These are phyloP conservation scores for Diversispora epigaea DNA, from an alignment of 192 early-diverging fungal genomes.

Conservation along the genomic window DNA sequence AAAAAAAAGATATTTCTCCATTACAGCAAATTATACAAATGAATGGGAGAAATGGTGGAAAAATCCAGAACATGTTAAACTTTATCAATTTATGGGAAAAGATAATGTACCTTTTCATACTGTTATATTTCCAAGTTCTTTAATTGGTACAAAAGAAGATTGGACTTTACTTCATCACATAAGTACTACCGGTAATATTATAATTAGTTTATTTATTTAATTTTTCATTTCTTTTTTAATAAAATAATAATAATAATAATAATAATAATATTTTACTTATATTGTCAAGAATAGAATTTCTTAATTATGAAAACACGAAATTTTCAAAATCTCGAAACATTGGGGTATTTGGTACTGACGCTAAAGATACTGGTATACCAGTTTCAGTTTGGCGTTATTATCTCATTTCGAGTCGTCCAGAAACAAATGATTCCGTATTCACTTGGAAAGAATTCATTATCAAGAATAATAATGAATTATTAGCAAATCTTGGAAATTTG, in stretches of 20 bases:
- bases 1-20: constrained; percentile 73
- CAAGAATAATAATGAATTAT: constrained; percentile 93
- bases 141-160: constrained; percentile 82
- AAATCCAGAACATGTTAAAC: constrained; percentile 91
- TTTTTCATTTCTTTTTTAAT: constrained; percentile 16
- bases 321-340: constrained; percentile 96
- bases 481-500: constrained; percentile 97
- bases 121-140: constrained; percentile 89
- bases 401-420: constrained; percentile 88
- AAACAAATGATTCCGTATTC: constrained; percentile 88
- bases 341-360: constrained; percentile 98
- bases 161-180: constrained; percentile 95
- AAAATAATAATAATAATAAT: not conserved
- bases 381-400: constrained; percentile 97
- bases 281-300: constrained; percentile 67
- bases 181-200: constrained; percentile 75
- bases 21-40: constrained; percentile 92
- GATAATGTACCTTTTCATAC: constrained; percentile 99
- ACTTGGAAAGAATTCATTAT: constrained; percentile 90
- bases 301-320: constrained; percentile 94
- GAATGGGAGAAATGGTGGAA: constrained; percentile 99
- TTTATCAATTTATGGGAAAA: constrained; percentile 99
- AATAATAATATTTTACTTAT: constrained; percentile 6
- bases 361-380: constrained; percentile 83
- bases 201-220: not conserved